Conservation (phyloP, 2,329 filamentous ascomycete genomes). For the Mycosphaerella sp. region DNA sequence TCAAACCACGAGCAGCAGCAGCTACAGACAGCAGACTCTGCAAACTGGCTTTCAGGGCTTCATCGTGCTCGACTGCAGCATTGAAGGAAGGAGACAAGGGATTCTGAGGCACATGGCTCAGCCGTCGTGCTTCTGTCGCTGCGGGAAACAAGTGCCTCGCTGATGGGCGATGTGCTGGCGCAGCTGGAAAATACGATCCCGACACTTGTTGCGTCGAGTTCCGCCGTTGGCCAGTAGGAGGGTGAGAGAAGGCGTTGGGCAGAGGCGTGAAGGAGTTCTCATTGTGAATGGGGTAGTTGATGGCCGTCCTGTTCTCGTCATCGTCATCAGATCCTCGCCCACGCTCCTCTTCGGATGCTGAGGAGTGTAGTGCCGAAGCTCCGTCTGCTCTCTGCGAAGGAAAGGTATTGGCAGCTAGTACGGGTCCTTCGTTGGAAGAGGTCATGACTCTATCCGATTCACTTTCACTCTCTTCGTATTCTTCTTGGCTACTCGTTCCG, state of each 20-base stretch:
- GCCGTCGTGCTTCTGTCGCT: conserved; percentile 29
- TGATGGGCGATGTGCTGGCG: conserved; percentile 23
- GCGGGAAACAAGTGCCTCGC: conserved; percentile 34
- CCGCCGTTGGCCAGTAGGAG: conserved; percentile 52
- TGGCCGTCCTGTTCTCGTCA: conserved; percentile 74
- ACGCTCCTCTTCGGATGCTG: conserved; percentile 38
- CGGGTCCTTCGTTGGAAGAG: conserved; percentile 56
- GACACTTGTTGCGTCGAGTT: conserved; percentile 45
- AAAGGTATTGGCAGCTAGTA: conserved; percentile 24
- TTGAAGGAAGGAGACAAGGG: conserved; percentile 69
- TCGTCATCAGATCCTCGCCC: conserved; percentile 42
- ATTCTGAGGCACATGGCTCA: conserved; percentile 54
- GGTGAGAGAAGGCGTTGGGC: conserved; percentile 87
- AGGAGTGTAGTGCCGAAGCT: conserved; percentile 17
- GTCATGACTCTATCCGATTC: conserved; percentile 70
- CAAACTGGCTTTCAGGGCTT: conserved; percentile 83
- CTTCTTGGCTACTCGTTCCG: conserved; percentile 72
- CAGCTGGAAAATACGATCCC: conserved; percentile 40
- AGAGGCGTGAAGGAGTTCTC: conserved; percentile 66
- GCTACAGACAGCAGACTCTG: conserved; percentile 93
- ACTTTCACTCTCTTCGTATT: conserved; percentile 89
- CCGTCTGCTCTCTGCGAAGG: conserved; percentile 25
- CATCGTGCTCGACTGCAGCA: conserved; percentile 71
- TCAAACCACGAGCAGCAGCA: conserved; percentile 77
- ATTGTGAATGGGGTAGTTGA: conserved; percentile 57